Evolutionary conservation across 2,329 filamentous ascomycete species (phyloP), one percentile per base, ranked within the genome.

Genomic region (Eutypella sp.): DNA sequence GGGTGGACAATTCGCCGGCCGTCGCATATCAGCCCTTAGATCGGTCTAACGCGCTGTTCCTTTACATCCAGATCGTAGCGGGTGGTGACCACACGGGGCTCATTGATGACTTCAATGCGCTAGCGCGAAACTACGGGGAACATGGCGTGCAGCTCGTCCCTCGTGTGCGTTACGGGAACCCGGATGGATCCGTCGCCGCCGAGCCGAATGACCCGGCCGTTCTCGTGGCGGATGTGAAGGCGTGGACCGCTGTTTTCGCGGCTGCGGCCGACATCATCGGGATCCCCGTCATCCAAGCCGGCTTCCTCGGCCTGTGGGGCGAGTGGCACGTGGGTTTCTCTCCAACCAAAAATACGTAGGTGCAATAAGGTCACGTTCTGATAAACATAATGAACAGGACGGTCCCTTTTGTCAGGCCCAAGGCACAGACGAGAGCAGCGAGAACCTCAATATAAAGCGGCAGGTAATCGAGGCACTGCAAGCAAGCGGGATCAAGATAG

Each of bases 311-410:
- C 5, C 16, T 45, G 11, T 51, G 50, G 50, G 50, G 50, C 20
- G 50, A 53, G 38, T 53, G 50, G 50, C 50, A 53, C 34, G 50
- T 49, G 47, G 11, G 50, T 47, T 19, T n/a, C n/a, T 27, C 11
- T 20, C 15, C 27, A 1, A 25, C 16, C n/a, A 8, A 27, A 5
- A 37, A 37, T n/a, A 22, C 13, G 1, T 7, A 19, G 7, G 25
- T 7, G 13, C 25, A 29, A 29, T 8, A 29, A 8, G 25, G 25
- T 13, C 13, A 29, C 13, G 13, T 29, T 29, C 25, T 29, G 25
- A 13, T 29, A 20, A 38, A 16, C 4, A 33, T n/a, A 7, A n/a
- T 18, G 5, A 33, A 9, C 38, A 53, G 50, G 27, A 40, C 36
- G 46, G 50, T 5, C 48, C 42, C 23, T 51, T 53, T 22, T 45